A percentile compares a stretch with the other conserved stretches of the same genome.
Evolutionary conservation across 2,329 filamentous ascomycete species (phyloP).

Genomic region (Aspergillus brasiliensis): DNA sequence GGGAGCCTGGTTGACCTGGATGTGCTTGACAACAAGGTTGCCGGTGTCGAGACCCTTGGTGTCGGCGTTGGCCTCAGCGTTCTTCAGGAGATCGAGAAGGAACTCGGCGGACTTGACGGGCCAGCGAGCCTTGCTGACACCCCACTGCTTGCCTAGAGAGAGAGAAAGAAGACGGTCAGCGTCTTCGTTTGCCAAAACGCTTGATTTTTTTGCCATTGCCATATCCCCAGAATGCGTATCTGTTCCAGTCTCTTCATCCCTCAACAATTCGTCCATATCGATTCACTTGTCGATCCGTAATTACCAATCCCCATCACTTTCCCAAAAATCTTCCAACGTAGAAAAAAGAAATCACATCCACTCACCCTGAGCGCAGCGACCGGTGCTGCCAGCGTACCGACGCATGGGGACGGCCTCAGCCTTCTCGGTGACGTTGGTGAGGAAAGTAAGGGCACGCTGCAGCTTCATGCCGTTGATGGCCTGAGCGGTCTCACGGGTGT

Average conservation of each 20-base stretch:
- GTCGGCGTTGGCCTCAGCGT: constrained; percentile 95
- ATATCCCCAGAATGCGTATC: neutral
- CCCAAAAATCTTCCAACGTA: constrained; percentile 11
- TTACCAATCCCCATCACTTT: neutral
- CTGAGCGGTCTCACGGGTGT: constrained; percentile 99
- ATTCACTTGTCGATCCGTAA: constrained; percentile 7
- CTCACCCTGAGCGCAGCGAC: constrained; percentile 97
- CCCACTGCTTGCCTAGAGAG: constrained; percentile 88
- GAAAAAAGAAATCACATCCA: constrained; percentile 37
- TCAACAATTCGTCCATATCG: neutral
- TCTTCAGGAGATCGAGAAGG: constrained; percentile 94
- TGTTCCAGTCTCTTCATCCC: neutral
- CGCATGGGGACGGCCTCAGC: constrained; percentile 98
- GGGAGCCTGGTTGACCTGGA: constrained; percentile 99
- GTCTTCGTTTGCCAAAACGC: neutral
- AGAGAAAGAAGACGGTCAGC: constrained; percentile 10
- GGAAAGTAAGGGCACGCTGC: constrained; percentile 90
- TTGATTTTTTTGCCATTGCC: neutral
- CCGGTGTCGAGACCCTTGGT: constrained; percentile 96
- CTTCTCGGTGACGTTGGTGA: constrained; percentile 97
- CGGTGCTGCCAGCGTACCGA: constrained; percentile 93
- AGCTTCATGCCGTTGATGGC: constrained; percentile 99
- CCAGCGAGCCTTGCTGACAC: constrained; percentile 97
- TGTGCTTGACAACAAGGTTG: constrained; percentile 99
- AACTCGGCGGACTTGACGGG: constrained; percentile 99